A percentile compares a stretch with the other conserved stretches of the same genome.
Conservation (phyloP, 208 protist genomes). For the Phytomonas sp. region DNA sequence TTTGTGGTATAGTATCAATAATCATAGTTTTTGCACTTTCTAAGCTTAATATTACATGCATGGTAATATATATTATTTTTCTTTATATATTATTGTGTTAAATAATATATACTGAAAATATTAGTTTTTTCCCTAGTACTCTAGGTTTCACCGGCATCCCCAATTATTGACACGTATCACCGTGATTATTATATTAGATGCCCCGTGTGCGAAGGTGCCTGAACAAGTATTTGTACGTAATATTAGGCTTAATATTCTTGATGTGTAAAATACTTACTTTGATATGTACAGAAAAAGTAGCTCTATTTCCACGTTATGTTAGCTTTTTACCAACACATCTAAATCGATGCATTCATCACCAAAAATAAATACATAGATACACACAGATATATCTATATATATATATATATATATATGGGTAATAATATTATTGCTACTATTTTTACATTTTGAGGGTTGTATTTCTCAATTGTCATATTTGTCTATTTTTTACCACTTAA, state of each 20-base stretch:
- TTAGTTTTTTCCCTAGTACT: not conserved
- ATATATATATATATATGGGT: not conserved
- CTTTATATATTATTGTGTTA: constrained; percentile 7
- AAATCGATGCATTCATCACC: not conserved
- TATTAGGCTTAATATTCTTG: not conserved
- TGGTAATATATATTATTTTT: not conserved
- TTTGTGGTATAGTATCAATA: not conserved
- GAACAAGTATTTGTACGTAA: not conserved
- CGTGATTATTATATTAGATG: not conserved
- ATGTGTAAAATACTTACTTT: not conserved
- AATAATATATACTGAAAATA: not conserved
- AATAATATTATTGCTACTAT: not conserved
- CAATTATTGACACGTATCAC: not conserved
- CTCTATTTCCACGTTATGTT: not conserved
- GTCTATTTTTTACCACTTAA: not conserved
- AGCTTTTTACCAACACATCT: not conserved
- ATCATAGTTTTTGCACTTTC: not conserved
- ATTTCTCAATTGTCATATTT: not conserved
- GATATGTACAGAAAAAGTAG: not conserved
- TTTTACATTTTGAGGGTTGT: not conserved
- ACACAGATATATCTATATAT: not conserved
- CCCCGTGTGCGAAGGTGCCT: not conserved
- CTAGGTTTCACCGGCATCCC: not conserved
- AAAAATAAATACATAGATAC: not conserved
- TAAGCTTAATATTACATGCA: not conserved